These are phyloP conservation scores for Saussurea involucrata DNA, from an alignment of 129 eudicot species.

Conservation along the genomic window DNA sequence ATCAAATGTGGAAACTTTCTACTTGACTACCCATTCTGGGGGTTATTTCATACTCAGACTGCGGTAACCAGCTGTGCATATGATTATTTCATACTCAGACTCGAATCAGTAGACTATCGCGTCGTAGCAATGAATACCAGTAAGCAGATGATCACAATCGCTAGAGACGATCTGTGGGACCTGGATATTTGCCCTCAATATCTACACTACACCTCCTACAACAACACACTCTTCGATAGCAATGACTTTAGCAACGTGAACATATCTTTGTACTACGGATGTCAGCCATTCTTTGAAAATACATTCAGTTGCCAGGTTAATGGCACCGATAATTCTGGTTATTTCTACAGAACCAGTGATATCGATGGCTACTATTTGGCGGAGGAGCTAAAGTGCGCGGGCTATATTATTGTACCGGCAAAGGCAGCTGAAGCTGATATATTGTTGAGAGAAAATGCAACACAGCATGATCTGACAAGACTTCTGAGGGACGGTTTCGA, in stretches of 20 bases:
- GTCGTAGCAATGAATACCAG: neutral
- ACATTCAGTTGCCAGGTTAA: conserved; percentile 16
- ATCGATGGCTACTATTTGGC: neutral
- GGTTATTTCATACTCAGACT: neutral
- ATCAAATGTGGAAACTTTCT: conserved; percentile 7
- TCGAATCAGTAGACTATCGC: conserved; percentile 13
- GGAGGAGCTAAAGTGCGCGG: neutral
- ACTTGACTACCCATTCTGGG: conserved; percentile 31
- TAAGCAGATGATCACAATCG: conserved; percentile 8
- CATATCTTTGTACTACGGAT: conserved; percentile 17
- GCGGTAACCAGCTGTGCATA: no score
- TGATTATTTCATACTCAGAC: neutral
- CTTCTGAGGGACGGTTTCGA: conserved; percentile 36
- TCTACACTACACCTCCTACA: conserved; percentile 21
- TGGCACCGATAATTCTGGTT: neutral
- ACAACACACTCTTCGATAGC: conserved; percentile 5
- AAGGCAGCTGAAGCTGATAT: neutral
- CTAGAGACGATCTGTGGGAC: conserved; percentile 20
- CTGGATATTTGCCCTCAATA: neutral
- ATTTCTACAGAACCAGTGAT: neutral
- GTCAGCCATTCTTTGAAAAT: neutral
- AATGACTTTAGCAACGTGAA: neutral
- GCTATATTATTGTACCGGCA: conserved; percentile 17
- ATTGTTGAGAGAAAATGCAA: neutral
- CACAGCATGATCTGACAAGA: neutral